Percentiles rank a stretch among this genome's conserved stretches.
These are phyloP conservation scores for Diaporthe ilicicola DNA, from an alignment of 2,329 filamentous ascomycete genomes.

Conservation along the genomic window DNA sequence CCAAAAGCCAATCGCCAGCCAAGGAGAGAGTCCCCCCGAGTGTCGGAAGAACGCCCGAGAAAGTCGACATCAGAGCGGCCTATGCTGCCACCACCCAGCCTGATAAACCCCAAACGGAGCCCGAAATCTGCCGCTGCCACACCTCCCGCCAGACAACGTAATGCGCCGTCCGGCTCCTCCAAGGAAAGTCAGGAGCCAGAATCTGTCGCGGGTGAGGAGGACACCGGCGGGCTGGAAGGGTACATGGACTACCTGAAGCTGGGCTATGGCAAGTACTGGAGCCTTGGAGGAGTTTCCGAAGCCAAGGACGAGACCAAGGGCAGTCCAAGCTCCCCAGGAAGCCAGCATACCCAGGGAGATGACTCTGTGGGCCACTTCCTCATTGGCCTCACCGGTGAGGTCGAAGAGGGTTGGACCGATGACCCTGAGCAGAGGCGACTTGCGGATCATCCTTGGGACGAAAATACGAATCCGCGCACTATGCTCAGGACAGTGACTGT, in stretches of 20 bases:
- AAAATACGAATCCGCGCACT: slow-evolving; percentile 61
- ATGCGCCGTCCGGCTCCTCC: not conserved
- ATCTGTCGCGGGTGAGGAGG: slow-evolving; percentile 31
- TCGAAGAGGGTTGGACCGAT: slow-evolving; percentile 55
- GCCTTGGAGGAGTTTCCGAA: slow-evolving; percentile 43
- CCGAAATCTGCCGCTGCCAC: not conserved
- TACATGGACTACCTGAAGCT: slow-evolving; percentile 72
- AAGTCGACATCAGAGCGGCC: slow-evolving; percentile 13
- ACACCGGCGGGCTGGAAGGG: slow-evolving; percentile 57
- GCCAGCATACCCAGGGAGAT: slow-evolving; percentile 20
- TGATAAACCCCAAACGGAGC: slow-evolving; percentile 26
- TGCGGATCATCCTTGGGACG: slow-evolving; percentile 42
- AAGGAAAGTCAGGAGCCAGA: not conserved
- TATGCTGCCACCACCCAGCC: slow-evolving; percentile 31
- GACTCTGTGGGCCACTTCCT: slow-evolving; percentile 61
- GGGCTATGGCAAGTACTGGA: slow-evolving; percentile 74
- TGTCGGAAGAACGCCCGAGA: slow-evolving; percentile 40
- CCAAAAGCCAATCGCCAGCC: slow-evolving; percentile 71
- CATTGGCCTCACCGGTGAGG: slow-evolving; percentile 73
- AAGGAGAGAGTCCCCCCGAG: slow-evolving; percentile 44
- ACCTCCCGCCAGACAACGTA: not conserved
- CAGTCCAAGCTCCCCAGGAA: slow-evolving; percentile 12
- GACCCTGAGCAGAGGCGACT: slow-evolving; percentile 43
- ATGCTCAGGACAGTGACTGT: slow-evolving; percentile 73
- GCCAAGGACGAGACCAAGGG: slow-evolving; percentile 29